Evolutionary conservation across 1,139 yeast genomes (phyloP).

Genomic region (Ogataea hybrid): DNA sequence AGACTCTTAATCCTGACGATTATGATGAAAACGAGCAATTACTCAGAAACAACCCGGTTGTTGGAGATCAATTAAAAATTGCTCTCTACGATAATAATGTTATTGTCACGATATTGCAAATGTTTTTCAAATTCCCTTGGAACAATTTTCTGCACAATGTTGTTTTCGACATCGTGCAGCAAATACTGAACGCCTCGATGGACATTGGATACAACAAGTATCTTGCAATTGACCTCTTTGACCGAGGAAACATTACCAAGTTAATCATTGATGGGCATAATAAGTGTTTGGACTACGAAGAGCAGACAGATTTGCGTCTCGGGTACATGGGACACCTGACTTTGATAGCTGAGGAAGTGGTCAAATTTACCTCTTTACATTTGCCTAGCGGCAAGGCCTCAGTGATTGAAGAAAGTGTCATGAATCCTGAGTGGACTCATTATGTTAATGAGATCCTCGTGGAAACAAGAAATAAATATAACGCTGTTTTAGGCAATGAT

Average conservation of each 20-base stretch:
- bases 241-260: constrained; percentile 72
- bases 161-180: constrained; percentile 96
- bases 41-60: constrained; percentile 70
- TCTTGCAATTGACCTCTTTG: constrained; percentile 82
- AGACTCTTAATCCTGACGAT: constrained; percentile 21
- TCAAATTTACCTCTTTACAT: constrained; percentile 80
- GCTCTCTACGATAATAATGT: constrained; percentile 81
- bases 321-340: constrained; percentile 99
- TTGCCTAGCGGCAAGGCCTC: constrained; percentile 46
- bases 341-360: constrained; percentile 94
- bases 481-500: constrained; percentile 91
- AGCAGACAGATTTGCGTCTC: constrained; percentile 64
- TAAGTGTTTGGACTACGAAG: constrained; percentile 63
- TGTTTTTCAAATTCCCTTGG: constrained; percentile 97
- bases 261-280: constrained; percentile 81
- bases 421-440: constrained; percentile 61
- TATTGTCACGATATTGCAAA: constrained; percentile 68
- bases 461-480: constrained; percentile 90
- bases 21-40: constrained; percentile 58
- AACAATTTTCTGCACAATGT: constrained; percentile 96
- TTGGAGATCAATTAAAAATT: constrained; percentile 87
- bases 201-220: constrained; percentile 88
- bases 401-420: constrained; percentile 50
- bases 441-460: constrained; percentile 83
- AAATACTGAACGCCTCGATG: constrained; percentile 92